Percentiles rank a stretch among this genome's conserved stretches.
These are phyloP conservation scores for Coemansia sp. DNA, from an alignment of 192 early-diverging fungal species.

Conservation along the genomic window DNA sequence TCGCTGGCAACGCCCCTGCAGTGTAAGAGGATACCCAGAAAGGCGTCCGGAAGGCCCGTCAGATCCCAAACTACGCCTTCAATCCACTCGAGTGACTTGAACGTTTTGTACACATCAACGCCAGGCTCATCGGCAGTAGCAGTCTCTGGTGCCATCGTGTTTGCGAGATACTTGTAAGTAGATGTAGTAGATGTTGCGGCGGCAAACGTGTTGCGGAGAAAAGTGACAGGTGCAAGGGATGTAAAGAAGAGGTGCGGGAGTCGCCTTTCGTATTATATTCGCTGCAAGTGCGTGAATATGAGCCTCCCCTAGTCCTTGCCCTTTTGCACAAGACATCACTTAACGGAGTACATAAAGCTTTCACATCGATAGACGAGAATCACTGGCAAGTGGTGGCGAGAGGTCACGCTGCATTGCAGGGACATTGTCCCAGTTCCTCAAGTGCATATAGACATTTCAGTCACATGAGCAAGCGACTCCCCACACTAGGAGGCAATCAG, in stretches of 20 bases:
- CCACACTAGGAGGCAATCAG: neutral
- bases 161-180: neutral
- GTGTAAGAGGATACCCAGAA: conserved; percentile 30
- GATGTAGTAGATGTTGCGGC: neutral
- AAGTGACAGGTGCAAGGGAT: neutral
- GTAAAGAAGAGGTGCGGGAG: neutral
- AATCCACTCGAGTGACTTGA: conserved; percentile 47
- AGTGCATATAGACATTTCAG: neutral
- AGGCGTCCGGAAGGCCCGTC: conserved; percentile 45
- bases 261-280: neutral
- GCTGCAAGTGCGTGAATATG: neutral
- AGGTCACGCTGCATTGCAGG: neutral
- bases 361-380: neutral
- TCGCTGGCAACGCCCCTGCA: conserved; percentile 34
- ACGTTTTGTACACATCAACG: conserved; percentile 15
- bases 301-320: neutral
- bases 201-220: neutral
- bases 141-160: neutral
- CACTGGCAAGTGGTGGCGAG: neutral
- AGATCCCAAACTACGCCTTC: conserved; percentile 38
- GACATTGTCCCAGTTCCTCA: neutral
- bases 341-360: neutral
- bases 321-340: neutral
- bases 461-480: neutral
- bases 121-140: neutral